Evolutionary conservation across 1,284 basidiomycete species (phyloP), one percentile per base, ranked within the genome.

Genomic region (Marasmius fiardii): DNA sequence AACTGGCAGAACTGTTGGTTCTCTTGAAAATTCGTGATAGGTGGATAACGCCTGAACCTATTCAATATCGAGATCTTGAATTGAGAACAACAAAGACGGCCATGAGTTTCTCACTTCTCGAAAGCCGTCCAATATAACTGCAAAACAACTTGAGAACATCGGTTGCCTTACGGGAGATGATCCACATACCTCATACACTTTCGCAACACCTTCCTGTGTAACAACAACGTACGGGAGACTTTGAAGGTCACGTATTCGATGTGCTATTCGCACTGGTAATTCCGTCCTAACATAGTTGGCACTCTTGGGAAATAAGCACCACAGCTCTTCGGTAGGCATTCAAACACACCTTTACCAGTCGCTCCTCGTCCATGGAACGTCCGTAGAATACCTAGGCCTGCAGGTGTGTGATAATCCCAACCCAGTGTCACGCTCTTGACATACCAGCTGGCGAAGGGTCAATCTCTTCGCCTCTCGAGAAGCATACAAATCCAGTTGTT

Each of bases 221-320:
- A 95, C 93, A 8, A 94, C 93, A 24, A 92, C 84, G 66, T 91
- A 95, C 0, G 94, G 93, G 39, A 96, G 74, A 1, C 85, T 75
- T 72, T 96, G 93, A 62, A 96, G 77, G 65, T 96, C 93, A 56
- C 92, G 82, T 58, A 96, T 75, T 43, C 94, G 82, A 69, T 95
- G 93, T 3, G 93, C 90, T 67, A 96, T 90, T 47, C 93, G 83
- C 14, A 94, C 85, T 12, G 94, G 92, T 7, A 96, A 74, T 67
- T 96, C 94, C 12, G 89, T 88, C 48, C 93, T 84, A 33, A 96
- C 90, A 71, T 94, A 93, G 70, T 95, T 94, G 60, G 90, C 92
- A 59, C 87, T 90, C 90, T 92, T 58, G 41, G 47, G 12, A 12
- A 53, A 52, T 55, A 43, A 33, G 55, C 31, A 54, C 54, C 41